Percentiles rank a stretch among this genome's conserved stretches.
Evolutionary conservation across 257 asterid species (phyloP).

Genomic region (Rehmannia glutinosa): DNA sequence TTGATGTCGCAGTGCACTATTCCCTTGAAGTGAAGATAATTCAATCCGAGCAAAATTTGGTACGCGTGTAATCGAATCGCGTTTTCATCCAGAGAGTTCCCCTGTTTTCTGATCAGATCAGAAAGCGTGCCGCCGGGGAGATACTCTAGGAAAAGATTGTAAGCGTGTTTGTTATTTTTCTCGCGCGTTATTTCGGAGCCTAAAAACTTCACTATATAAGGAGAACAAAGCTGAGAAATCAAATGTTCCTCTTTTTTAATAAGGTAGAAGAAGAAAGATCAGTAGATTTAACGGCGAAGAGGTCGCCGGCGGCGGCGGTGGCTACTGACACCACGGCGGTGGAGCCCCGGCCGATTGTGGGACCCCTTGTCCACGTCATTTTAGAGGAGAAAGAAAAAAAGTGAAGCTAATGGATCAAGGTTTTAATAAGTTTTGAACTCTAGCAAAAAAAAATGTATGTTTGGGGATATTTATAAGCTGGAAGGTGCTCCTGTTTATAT

Average conservation of each 20-base stretch:
- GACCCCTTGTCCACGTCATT: slow-evolving; percentile 84
- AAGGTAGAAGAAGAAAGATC: slow-evolving; percentile 36
- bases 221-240: slow-evolving; percentile 61
- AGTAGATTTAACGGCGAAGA: slow-evolving; percentile 69
- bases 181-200: slow-evolving; percentile 52
- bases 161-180: neutral
- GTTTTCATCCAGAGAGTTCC: slow-evolving; percentile 41
- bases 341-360: slow-evolving; percentile 71
- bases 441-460: neutral
- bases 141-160: slow-evolving; percentile 74
- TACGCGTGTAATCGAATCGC: slow-evolving; percentile 31
- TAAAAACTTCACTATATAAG: slow-evolving; percentile 43
- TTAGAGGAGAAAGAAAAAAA: neutral
- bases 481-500: too few species aligned
- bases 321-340: slow-evolving; percentile 70
- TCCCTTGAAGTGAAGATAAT: slow-evolving; percentile 49
- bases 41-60: slow-evolving; percentile 52
- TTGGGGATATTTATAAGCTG: slow-evolving; percentile 18
- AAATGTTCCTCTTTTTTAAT: slow-evolving; percentile 43
- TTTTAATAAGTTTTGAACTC: neutral
- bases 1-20: slow-evolving; percentile 80
- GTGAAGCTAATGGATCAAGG: neutral
- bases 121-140: slow-evolving; percentile 67
- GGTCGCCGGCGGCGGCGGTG: slow-evolving; percentile 39
- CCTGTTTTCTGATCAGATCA: slow-evolving; percentile 46